These are phyloP conservation scores for Quercus rubra DNA, from an alignment of 306 rosid species.

Conservation along the genomic window DNA sequence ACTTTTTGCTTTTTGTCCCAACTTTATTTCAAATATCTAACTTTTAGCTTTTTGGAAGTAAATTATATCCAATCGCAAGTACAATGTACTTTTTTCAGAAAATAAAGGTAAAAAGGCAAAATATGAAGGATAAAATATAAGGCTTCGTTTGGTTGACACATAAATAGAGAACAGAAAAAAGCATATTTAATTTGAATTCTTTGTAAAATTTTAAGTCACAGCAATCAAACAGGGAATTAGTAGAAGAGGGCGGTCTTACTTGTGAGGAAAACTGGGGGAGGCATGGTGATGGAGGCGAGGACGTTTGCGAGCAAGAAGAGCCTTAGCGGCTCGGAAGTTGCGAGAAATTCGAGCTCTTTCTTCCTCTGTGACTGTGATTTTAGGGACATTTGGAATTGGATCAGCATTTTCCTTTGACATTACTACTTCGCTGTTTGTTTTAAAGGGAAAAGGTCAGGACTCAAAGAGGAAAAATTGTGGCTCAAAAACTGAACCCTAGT, in stretches of 20 bases:
- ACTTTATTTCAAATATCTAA: too few species aligned
- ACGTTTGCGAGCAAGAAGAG: slow-evolving; percentile 70
- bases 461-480: background rate
- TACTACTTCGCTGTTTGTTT: background rate
- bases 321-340: slow-evolving; percentile 67
- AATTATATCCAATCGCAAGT: too few species aligned
- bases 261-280: slow-evolving; percentile 16
- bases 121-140: background rate
- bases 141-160: background rate
- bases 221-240: background rate
- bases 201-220: background rate
- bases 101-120: background rate
- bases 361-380: slow-evolving; percentile 35
- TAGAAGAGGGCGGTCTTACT: slow-evolving; percentile 23
- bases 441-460: background rate
- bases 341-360: slow-evolving; percentile 52
- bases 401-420: slow-evolving; percentile 6
- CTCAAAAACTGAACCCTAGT: background rate
- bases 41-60: too few species aligned
- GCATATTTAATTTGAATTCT: background rate
- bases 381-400: background rate
- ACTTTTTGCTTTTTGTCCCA: too few species aligned
- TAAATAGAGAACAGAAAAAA: background rate
- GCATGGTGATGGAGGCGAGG: slow-evolving; percentile 43
- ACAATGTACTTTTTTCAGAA: background rate